Evolutionary conservation across 2,329 filamentous ascomycete species (phyloP), one percentile per base, ranked within the genome.

Genomic region (Cryphonectria radicalis): DNA sequence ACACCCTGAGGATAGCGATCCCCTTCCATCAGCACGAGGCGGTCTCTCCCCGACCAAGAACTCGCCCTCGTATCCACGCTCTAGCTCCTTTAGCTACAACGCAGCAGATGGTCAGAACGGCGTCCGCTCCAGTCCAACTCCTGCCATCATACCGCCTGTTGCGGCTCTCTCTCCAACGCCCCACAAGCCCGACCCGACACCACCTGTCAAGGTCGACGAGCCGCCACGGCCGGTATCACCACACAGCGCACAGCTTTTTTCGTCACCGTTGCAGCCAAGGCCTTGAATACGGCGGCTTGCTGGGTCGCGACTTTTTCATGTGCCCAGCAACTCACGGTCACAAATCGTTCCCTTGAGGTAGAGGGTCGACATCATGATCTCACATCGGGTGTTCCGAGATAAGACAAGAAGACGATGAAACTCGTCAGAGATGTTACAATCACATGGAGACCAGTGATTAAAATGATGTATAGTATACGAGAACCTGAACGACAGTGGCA

Each of bases 121-220:
- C 75, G 55, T 79, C 76, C 66, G 77, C 72, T 77, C 74, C n/a
- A 77, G 77, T 67, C 79, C 77, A 6, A 75, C 80, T 25, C 78
- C 82, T 19, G 81, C 86, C 0, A 84, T 90, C 35, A 80, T 91
- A 3, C 90, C 89, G 6, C 89, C 89, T 0, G 79, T 85, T 2
- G 84, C 88, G 57, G 82, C 87, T 1, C 77, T 92, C 64, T 86
- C 88, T 13, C 90, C 90, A 0, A 88, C 85, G 59, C 85, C 87
- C 2, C 84, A 84, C 19, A 83, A 86, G 70, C 86, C 87, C 74
- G 89, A 89, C 70, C 77, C 90, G 66, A 89, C 87, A 22, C 89
- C 90, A 35, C 90, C 89, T 1, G 83, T 88, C 74, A 90, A 92
- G 81, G 82, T 84, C 57, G 74, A 79, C 4, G 82, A 84, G 69